Evolutionary conservation across 331 rosid genomes (phyloP).

Genomic region (Saraca asoca): DNA sequence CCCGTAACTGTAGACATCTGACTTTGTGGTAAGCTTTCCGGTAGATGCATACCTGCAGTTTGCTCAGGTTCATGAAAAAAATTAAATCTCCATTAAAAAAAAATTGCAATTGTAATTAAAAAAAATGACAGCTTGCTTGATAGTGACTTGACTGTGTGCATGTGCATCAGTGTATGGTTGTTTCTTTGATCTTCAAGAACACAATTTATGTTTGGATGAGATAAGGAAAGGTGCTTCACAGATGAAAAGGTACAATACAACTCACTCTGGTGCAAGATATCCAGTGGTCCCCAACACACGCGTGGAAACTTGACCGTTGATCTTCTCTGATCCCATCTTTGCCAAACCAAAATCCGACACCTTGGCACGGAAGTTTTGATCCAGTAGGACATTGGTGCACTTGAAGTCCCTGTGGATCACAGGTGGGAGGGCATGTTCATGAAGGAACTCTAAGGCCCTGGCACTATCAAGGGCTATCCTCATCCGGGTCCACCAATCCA

Average conservation of each 20-base stretch:
- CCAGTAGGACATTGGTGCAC: slow-evolving; percentile 66
- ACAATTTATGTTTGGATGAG: slow-evolving; percentile 36
- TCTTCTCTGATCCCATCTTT: slow-evolving; percentile 82
- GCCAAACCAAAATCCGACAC: slow-evolving; percentile 87
- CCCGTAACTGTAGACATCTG: slow-evolving; percentile 91
- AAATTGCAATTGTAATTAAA: neutral
- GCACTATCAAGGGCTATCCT: slow-evolving; percentile 98
- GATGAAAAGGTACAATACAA: slow-evolving; percentile 23
- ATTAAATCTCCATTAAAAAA: neutral
- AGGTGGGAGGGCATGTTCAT: slow-evolving; percentile 73
- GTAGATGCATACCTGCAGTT: slow-evolving; percentile 79
- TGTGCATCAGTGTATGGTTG: slow-evolving; percentile 39
- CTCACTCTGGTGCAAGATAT: slow-evolving; percentile 98
- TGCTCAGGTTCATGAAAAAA: slow-evolving; percentile 23
- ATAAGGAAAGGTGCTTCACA: slow-evolving; percentile 36
- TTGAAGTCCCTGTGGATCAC: slow-evolving; percentile 94
- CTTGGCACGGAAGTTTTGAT: slow-evolving; percentile 80
- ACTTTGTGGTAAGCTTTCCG: slow-evolving; percentile 86
- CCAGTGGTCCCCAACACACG: slow-evolving; percentile 92
- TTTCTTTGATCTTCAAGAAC: slow-evolving; percentile 16
- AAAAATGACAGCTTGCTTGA: slow-evolving; percentile 44
- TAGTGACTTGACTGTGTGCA: slow-evolving; percentile 45
- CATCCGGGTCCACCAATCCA: slow-evolving; percentile 90
- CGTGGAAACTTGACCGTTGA: slow-evolving; percentile 83
- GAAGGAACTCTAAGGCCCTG: slow-evolving; percentile 80